A percentile compares a stretch with the other conserved stretches of the same genome.
phyloP scores from a whole-genome alignment of 441 rosid genomes.

The Adansonia rubrostipa region DNA sequence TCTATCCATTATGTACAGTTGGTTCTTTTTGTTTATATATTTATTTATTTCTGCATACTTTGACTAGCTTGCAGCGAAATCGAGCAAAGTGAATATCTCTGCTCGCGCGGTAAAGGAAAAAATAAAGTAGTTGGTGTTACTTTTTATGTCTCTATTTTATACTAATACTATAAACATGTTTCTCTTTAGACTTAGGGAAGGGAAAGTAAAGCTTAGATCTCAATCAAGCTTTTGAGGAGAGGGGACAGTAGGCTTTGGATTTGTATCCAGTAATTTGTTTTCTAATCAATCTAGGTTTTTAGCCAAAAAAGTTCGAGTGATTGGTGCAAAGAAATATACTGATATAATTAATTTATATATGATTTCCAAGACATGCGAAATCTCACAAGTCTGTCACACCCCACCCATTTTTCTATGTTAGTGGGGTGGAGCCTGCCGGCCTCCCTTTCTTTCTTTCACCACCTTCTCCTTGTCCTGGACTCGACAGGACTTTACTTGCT shows the following conservation, averaged over 20 bases:
- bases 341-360: constrained; percentile 16
- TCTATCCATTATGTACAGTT: neutral
- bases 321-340: constrained; percentile 22
- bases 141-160: constrained; percentile 16
- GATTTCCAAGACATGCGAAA: constrained; percentile 33
- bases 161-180: neutral
- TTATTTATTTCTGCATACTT: neutral
- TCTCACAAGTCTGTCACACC: neutral
- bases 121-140: constrained; percentile 7
- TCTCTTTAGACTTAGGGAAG: constrained; percentile 39
- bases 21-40: neutral
- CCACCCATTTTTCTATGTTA: constrained; percentile 17
- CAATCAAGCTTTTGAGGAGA: constrained; percentile 33
- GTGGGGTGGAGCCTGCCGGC: constrained; percentile 37
- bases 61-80: neutral
- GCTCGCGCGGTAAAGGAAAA: neutral
- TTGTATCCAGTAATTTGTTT: constrained; percentile 24
- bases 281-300: constrained; percentile 16
- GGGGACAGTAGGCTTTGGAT: constrained; percentile 20
- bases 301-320: constrained; percentile 37
- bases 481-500: constrained; percentile 15
- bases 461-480: constrained; percentile 24
- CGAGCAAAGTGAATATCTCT: neutral
- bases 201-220: constrained; percentile 39
- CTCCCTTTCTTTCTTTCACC: neutral